Evolutionary conservation across 1,284 basidiomycete genomes (phyloP), one percentile per base, ranked within the genome.

Genomic region (Cutaneotrichosporon curvatum): DNA sequence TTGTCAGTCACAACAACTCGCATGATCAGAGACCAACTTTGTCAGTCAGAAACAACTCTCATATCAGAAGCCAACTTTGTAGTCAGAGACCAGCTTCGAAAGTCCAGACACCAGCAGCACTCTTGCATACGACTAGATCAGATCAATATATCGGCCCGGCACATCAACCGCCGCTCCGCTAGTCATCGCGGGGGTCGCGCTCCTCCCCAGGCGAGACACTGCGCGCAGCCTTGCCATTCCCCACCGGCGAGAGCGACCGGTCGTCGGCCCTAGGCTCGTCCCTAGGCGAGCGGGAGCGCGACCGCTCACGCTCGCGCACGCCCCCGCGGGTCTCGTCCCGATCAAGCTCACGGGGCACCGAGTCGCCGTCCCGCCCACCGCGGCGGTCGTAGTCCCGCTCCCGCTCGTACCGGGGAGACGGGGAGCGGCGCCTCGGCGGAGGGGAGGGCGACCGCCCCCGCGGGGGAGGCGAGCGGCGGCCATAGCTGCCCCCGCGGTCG

Each of bases 341-440:
- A 38, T 67, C 70, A 28, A 44, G 39, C 28, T 65, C 61, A 28
- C 51, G 50, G 48, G 64, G 59, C 25, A 28, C 16, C 14, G 28
- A 31, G 18, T 22, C 31, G 36, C 65, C 69, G 36, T 65, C 60
- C 21, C 49, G 48, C 47, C 63, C 60, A 15, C 40, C 30, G 36
- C 32, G 28, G 25, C 47, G 46, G 38, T 67, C 70, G 36, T 52
- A 47, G 33, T 66, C 61, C 19, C 50, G 51, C 48, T 65, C 60
- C 14, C 31, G 36, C n/a, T 23, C 37, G 10, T 37, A 28, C 34
- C 55, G 52, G 11, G 62, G 60, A n/a, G 57, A 57, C 34, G 55
- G 43, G 14, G 59, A 58, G 39, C 62, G 53, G 38, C 61, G 52
- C 28, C 47, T 47, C 5, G 50, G 47, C 19, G 42, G 19, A 30